phyloP scores from a whole-genome alignment of 345 rosid genomes.

The Moricandia arvensis region DNA sequence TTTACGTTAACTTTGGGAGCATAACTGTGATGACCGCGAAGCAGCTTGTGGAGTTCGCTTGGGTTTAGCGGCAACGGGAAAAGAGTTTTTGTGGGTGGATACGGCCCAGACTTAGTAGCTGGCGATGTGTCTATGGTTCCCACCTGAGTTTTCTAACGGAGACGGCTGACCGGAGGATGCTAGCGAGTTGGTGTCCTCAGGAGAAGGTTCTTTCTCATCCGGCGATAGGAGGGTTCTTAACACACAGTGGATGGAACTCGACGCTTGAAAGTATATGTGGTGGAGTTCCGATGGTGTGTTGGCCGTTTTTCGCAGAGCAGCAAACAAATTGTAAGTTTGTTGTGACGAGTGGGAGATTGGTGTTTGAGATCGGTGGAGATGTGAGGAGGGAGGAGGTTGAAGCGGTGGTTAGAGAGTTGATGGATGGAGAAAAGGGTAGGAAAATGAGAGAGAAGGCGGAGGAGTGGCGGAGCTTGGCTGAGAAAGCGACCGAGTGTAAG shows the following conservation, averaged over 20 bases:
- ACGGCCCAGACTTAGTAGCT: slow-evolving; percentile 51
- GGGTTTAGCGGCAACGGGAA: slow-evolving; percentile 60
- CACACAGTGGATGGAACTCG: slow-evolving; percentile 70
- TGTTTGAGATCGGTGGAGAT: slow-evolving; percentile 48
- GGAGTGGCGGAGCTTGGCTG: slow-evolving; percentile 44
- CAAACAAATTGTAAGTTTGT: slow-evolving; percentile 52
- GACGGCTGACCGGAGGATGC: slow-evolving; percentile 40
- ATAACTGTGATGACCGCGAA: slow-evolving; percentile 26
- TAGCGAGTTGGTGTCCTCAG: slow-evolving; percentile 63
- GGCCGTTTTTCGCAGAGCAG: slow-evolving; percentile 70
- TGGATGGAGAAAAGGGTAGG: slow-evolving; percentile 51
- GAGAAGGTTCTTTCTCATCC: slow-evolving; percentile 52
- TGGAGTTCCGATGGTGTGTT: slow-evolving; percentile 57
- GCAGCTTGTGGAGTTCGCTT: slow-evolving; percentile 39
- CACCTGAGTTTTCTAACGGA: slow-evolving; percentile 42
- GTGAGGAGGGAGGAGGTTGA: slow-evolving; percentile 57
- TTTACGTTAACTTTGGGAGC: slow-evolving; percentile 31
- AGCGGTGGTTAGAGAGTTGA: slow-evolving; percentile 46
- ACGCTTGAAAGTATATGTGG: slow-evolving; percentile 45
- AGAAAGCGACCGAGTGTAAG: slow-evolving; percentile 14
- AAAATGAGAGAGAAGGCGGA: slow-evolving; percentile 45
- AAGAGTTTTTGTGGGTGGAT: slow-evolving; percentile 55
- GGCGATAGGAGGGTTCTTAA: slow-evolving; percentile 52
- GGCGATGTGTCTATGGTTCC: slow-evolving; percentile 46
- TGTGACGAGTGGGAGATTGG: slow-evolving; percentile 60